A percentile compares a stretch with the other conserved stretches of the same genome.
Conservation (phyloP, 179 eudicot genomes). For the Beta corolliflora region DNA sequence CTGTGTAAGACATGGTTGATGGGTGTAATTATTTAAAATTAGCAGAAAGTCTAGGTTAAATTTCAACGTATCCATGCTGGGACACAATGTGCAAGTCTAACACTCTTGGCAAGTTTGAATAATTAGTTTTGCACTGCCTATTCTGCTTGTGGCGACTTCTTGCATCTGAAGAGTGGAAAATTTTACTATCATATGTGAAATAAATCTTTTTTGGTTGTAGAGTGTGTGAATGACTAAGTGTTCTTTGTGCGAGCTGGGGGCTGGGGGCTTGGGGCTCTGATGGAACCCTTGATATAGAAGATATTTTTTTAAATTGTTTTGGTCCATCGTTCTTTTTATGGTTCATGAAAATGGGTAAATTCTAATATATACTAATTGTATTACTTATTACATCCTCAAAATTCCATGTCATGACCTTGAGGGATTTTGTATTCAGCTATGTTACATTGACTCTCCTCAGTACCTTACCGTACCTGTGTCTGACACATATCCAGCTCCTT, state of each 20-base stretch:
- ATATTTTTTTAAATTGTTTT: not conserved
- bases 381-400: not conserved
- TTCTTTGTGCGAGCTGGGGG: not conserved
- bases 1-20: too few relatives aligned
- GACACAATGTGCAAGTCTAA: not conserved
- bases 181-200: not conserved
- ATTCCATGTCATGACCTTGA: not conserved
- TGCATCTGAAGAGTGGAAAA: not conserved
- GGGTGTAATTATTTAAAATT: not conserved
- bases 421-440: not conserved
- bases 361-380: not conserved
- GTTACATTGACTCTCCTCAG: not conserved
- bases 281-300: not conserved
- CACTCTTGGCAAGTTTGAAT: not conserved
- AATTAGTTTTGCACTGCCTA: not conserved
- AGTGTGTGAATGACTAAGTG: not conserved
- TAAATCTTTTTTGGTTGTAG: not conserved
- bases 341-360: not conserved
- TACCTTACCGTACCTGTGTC: not conserved
- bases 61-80: not conserved
- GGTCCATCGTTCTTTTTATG: not conserved
- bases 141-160: not conserved
- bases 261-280: not conserved
- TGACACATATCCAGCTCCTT: not conserved
- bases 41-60: not conserved